Conservation (phyloP, 1,139 yeast species). For the Lodderomyces margitis region DNA sequence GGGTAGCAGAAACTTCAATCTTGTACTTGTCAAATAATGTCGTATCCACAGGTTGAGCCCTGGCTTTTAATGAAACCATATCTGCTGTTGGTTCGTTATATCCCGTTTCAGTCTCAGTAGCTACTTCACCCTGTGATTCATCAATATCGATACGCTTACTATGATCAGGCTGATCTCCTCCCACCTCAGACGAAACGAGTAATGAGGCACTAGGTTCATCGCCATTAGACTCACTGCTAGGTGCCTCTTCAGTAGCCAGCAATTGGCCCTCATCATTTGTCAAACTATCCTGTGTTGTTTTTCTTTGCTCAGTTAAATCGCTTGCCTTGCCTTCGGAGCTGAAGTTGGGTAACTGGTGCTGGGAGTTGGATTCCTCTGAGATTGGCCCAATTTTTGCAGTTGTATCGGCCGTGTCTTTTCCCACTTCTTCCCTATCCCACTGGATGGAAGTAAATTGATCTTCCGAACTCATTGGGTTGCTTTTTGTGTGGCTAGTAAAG, state of each 20-base stretch:
- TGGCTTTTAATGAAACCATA: background rate
- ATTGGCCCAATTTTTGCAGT: slow-evolving; percentile 6
- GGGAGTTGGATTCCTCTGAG: slow-evolving; percentile 3
- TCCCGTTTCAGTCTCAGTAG: background rate
- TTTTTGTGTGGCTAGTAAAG: background rate
- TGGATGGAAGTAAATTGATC: slow-evolving; percentile 59
- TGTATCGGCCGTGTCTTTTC: slow-evolving; percentile 6
- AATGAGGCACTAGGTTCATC: slow-evolving; percentile 2
- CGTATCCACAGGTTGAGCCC: slow-evolving; percentile 11
- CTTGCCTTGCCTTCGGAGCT: slow-evolving; percentile 1
- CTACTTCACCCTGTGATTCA: background rate
- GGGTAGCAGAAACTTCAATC: slow-evolving; percentile 51
- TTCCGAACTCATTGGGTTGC: slow-evolving; percentile 27
- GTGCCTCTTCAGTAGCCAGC: background rate
- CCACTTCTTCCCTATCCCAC: slow-evolving; percentile 52
- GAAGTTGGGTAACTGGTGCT: too few species aligned
- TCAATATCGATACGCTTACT: background rate
- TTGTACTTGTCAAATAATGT: slow-evolving; percentile 22
- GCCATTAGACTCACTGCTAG: slow-evolving; percentile 6
- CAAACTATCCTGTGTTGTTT: background rate
- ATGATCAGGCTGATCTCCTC: slow-evolving; percentile 1
- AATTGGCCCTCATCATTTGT: slow-evolving; percentile 8
- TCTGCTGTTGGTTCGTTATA: background rate
- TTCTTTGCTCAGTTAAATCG: background rate
- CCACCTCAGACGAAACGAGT: background rate